Evolutionary conservation across 2,329 filamentous ascomycete genomes (phyloP), one percentile per base, ranked within the genome.

Genomic region (Colletotrichum truncatum): DNA sequence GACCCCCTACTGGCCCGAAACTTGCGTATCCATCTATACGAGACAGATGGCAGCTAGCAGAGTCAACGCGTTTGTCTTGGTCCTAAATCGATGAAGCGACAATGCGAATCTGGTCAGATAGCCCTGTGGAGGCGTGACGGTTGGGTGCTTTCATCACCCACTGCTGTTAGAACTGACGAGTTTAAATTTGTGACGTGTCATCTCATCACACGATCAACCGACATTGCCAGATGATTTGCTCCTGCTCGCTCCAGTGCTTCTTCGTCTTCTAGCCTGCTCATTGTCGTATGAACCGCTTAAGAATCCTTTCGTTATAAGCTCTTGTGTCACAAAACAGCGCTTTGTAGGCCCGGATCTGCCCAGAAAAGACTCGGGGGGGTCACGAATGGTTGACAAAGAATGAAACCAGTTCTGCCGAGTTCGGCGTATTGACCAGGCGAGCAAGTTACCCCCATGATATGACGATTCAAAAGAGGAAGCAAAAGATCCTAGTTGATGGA

Each of bases 21-120:
- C 60, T 23, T 59, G 14, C 34, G 11, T 28, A 14, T 23, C 28
- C 18, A 55, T 64, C 26, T 64, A 64, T 57, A 59, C 60, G 60
- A 64, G 54, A 59, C 60, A 32, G 39, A 18, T 34, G 53, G 43
- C 21, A 45, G 34, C 23, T 23, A 18, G 54, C 45, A 45, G 56
- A 59, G 28, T 52, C 52, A 28, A 48, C 18, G 34, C 43, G 25
- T 32, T 53, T 14, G 38, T 18, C 30, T 45, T 60, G 60, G 60
- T 16, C 32, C 36, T 60, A 32, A 12, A 45, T 38, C 16, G 18
- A 18, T 25, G n/a, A 8, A 36, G 38, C 25, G 23, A 30, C 36
- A 36, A 61, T 30, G 30, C 23, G 46, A 43, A 30, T 36, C 23
- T 43, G 26, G 34, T 30, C 34, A 53, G 18, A 48, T 53, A 52